Conservation (phyloP, 148 eudicot species). For the Vaccinium darrowii region DNA sequence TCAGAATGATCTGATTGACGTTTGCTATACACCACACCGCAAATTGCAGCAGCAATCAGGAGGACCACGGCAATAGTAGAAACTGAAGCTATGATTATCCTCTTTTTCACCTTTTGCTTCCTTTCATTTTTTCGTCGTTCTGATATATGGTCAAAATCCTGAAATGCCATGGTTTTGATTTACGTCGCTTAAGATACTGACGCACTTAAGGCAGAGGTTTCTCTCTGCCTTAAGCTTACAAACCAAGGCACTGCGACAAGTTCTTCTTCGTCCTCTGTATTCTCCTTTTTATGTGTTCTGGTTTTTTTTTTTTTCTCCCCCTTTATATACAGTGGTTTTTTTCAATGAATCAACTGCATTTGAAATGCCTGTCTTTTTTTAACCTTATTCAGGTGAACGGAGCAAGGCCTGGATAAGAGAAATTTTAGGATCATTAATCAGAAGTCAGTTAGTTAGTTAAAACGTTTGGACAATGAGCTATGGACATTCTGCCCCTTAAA, state of each 20-base stretch:
- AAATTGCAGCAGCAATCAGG: slow-evolving; percentile 39
- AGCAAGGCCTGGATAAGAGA: slow-evolving; percentile 40
- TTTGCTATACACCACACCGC: slow-evolving; percentile 25
- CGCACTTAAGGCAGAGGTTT: slow-evolving; percentile 10
- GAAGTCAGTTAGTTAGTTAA: slow-evolving; percentile 6
- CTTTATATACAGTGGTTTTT: slow-evolving; percentile 17
- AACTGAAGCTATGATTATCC: slow-evolving; percentile 26
- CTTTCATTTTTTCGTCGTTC: slow-evolving; percentile 58
- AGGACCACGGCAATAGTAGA: slow-evolving; percentile 34
- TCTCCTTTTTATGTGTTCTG: slow-evolving; percentile 11
- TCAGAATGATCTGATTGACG: neutral
- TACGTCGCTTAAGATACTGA: neutral
- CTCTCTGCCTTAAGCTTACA: slow-evolving; percentile 14
- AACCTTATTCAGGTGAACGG: neutral
- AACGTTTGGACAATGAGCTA: slow-evolving; percentile 2
- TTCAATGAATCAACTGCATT: neutral
- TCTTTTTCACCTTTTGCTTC: slow-evolving; percentile 39
- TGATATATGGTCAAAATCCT: slow-evolving; percentile 63
- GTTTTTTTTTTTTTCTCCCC: slow-evolving; percentile 16
- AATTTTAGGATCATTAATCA: slow-evolving; percentile 28
- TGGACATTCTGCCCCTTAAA: neutral
- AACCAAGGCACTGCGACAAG: neutral
- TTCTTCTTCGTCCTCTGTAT: neutral
- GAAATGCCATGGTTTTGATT: slow-evolving; percentile 54
- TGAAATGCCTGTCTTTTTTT: slow-evolving; percentile 19